These are phyloP conservation scores for Ophiorrhiza pumila DNA, from an alignment of 257 asterid genomes.

Conservation along the genomic window DNA sequence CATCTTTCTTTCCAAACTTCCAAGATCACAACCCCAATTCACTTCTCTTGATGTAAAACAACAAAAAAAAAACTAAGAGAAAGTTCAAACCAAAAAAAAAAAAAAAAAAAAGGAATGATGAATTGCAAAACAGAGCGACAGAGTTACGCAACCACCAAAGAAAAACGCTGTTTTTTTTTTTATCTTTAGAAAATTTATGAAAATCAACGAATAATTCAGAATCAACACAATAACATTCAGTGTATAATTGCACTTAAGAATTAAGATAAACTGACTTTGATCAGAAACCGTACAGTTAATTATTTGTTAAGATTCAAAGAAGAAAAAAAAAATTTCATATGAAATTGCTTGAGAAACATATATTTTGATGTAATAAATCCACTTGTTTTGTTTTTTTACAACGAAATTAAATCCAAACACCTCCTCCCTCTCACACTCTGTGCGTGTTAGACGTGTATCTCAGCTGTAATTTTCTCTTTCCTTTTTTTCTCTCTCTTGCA, in stretches of 20 bases:
- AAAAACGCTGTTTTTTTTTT: background rate
- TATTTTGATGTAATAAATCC: background rate
- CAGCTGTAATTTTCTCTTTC: background rate
- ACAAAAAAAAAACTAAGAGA: too few species aligned
- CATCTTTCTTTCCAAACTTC: slow-evolving; percentile 27
- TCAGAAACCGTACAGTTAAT: background rate
- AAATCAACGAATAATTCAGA: too few species aligned
- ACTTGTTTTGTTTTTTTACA: background rate
- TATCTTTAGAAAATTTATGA: background rate
- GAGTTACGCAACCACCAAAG: background rate
- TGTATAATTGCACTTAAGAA: too few species aligned
- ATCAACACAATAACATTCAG: background rate
- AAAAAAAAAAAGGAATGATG: background rate
- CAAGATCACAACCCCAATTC: background rate
- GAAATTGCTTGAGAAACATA: background rate
- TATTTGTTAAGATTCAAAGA: background rate
- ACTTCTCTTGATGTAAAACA: background rate
- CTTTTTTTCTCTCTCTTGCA: too few species aligned
- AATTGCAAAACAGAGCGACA: background rate
- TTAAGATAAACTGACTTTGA: background rate
- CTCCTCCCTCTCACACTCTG: background rate
- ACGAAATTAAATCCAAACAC: background rate
- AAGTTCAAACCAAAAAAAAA: background rate
- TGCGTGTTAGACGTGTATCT: too few species aligned
- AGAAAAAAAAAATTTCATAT: background rate